phyloP scores from a whole-genome alignment of 2,329 filamentous ascomycete genomes.

The Fusarium sp. region DNA sequence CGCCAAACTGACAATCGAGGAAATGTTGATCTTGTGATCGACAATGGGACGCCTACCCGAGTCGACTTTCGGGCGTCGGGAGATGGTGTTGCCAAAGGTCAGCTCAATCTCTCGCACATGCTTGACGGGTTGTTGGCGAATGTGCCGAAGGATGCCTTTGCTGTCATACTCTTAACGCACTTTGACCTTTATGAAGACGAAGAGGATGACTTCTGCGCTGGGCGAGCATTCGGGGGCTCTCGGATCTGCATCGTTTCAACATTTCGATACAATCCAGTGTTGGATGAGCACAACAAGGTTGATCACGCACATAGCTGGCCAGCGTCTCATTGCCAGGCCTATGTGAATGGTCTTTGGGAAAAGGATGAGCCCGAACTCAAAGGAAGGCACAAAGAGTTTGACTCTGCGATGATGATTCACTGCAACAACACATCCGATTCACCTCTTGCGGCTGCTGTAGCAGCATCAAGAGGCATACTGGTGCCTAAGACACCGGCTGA shows the following conservation, averaged over 20 bases:
- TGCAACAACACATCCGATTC: neutral
- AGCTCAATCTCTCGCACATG: slow-evolving; percentile 71
- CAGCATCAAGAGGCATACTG: slow-evolving; percentile 31
- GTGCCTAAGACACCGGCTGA: slow-evolving; percentile 38
- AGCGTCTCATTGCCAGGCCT: slow-evolving; percentile 68
- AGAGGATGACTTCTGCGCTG: slow-evolving; percentile 76
- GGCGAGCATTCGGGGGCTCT: slow-evolving; percentile 74
- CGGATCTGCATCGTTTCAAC: slow-evolving; percentile 71
- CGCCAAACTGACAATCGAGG: slow-evolving; percentile 49
- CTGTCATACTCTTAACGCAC: slow-evolving; percentile 66
- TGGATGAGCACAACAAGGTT: slow-evolving; percentile 56
- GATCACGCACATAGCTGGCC: slow-evolving; percentile 71
- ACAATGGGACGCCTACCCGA: slow-evolving; percentile 53
- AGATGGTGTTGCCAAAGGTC: slow-evolving; percentile 59
- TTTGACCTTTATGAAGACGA: slow-evolving; percentile 75
- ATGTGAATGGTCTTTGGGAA: slow-evolving; percentile 56
- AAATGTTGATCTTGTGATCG: slow-evolving; percentile 50
- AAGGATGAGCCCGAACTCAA: neutral
- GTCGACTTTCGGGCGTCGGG: slow-evolving; percentile 63
- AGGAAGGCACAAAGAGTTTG: neutral
- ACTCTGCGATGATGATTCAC: neutral
- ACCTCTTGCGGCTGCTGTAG: neutral
- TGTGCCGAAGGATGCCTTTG: slow-evolving; percentile 70
- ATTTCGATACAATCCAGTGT: slow-evolving; percentile 69
- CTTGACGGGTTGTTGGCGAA: slow-evolving; percentile 67